Evolutionary conservation across 1,284 basidiomycete genomes (phyloP), one percentile per base, ranked within the genome.

Genomic region (Afroboletus lepidellus): DNA sequence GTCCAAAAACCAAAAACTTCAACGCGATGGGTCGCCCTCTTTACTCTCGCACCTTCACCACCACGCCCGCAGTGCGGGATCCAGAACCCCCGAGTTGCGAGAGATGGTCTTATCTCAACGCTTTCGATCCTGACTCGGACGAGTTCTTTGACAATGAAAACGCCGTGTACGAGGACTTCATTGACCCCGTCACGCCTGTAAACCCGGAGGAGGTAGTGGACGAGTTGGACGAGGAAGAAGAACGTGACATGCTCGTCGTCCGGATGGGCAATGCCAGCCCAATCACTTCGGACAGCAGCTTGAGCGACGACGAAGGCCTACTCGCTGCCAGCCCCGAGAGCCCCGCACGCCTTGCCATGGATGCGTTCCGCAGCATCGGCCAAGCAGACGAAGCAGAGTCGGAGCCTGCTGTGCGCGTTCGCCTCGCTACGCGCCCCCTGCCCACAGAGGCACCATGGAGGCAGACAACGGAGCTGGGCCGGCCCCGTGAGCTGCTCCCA

Each of bases 71-170:
- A 46, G 75, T 83, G 49, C 76, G 75, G 62, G 78, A 80, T 51
- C 77, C 77, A 42, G 77, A 81, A 58, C 62, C 65, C 25, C 58
- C 58, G 29, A 57, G 65, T 25, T 82, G 73, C 72, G 73, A 80
- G 64, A 81, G 72, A 66, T 90, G 86, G 86, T 79, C 81, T 54
- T 72, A 76, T 57, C 76, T 74, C 67, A 85, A 87, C 65, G 72
- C 79, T 7, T 90, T 89, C 64, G 87, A 90, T 69, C 87, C 87
- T n/a, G 87, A 90, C 67, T 81, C 85, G 13, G 87, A 89, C 58
- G 87, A 87, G 57, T 90, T 89, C 67, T 86, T 85, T 63, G 69
- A 72, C 48, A 65, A 63, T 42, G 74, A 77, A 54, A 73, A 82
- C 55, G 83, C 84, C 8, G 79, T 85, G 55, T 83, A 81, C 67